Evolutionary conservation across 805 yeast species (phyloP), one percentile per base, ranked within the genome.

Genomic region (Saccharomycopsis schoenii): DNA sequence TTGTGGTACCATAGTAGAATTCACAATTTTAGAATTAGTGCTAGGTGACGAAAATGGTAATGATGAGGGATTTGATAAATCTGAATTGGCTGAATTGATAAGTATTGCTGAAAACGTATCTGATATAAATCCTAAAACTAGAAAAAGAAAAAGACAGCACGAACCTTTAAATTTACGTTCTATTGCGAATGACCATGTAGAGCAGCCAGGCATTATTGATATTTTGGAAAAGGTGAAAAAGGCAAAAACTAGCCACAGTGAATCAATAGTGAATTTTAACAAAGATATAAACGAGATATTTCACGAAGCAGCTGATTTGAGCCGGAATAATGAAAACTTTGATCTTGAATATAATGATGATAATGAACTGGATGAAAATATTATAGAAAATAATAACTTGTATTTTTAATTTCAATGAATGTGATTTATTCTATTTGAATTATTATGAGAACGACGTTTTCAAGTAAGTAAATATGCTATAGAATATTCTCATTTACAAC

Each of bases 251-350:
- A 62, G 59, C 15, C 39, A 34, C 17, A 67, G 64, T 12, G 73
- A 69, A 25, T 68, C 67, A 9, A 63, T 58, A 5, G 65, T 63
- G 12, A 65, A 63, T 36, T 68, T 60, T 11, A 67, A 64, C 21
- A 64, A 66, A 51, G 67, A 62, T 56, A 63, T 62, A 67, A 58
- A 68, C 56, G 72, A 72, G 57, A 74, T 78, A 25, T 29, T 63
- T 9, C 65, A 62, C 58, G 58, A 51, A 12, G 52, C 54, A 21
- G 41, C 50, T n/a, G 56, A 25, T n/a, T 39, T 42, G 50, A 51
- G 42, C 19, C 19, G n/a, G 15, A n/a, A 40, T 25, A 17, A 41
- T 40, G 39, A 25, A 56, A 17, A 25, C 21, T 19, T 21, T 15
- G 43, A 17, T 5, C 5, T 40, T 10, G 51, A 52, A n/a, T 41